Base-by-base conservation (phyloP, 2,329 filamentous ascomycete genomes). In the Botrytis porri region DNA sequence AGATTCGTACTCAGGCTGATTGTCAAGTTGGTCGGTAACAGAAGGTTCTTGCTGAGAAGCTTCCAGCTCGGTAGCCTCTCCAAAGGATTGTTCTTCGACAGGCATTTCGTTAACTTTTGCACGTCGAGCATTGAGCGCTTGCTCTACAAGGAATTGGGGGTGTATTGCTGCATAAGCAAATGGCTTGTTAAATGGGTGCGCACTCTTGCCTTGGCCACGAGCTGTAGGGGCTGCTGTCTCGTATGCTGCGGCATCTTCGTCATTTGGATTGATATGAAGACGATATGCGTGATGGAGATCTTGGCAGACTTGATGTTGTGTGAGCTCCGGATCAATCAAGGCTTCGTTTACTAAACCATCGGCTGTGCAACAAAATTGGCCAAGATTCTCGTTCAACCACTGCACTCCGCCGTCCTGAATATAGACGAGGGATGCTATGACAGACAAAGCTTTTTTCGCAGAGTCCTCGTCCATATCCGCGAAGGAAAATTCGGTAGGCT, bases 291-390 rank as follows among this genome's bases (percentile, higher is more conserved):
- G 64, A 18, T 67, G 64, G 25, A 67, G 48, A 8, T n/a, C 35
- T 57, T 67, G 64, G 1, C 45, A 48, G 48, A 67, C 6, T 57
- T 14, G 32, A 32, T 67, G 64, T 32, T 54, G 45, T 57, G 64
- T 41, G 9, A 67, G 64, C 18, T 67, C 64, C 2, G 4, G 16
- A 37, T 67, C 64, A 32, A 39, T 4, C n/a, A 67, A 67, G 25
- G 39, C 12, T 54, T 67, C 64, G 64, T 67, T 67, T 5, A 67
- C 51, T 10, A 67, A 41, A n/a, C 64, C 64, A 41, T 67, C 64
- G 10, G 45, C 64, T 41, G 64, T 57, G 35, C 64, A 67, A 54
- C 35, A 48, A 20, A 57, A 67, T 57, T 57, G 45, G 29, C 35
- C 9, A 3, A 67, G 35, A 12, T 57, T n/a, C 1, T 54, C 9